A percentile compares a stretch with the other conserved stretches of the same genome.
These are phyloP conservation scores for Hypholoma fasciculare DNA, from an alignment of 768 basidiomycete species.

Conservation along the genomic window DNA sequence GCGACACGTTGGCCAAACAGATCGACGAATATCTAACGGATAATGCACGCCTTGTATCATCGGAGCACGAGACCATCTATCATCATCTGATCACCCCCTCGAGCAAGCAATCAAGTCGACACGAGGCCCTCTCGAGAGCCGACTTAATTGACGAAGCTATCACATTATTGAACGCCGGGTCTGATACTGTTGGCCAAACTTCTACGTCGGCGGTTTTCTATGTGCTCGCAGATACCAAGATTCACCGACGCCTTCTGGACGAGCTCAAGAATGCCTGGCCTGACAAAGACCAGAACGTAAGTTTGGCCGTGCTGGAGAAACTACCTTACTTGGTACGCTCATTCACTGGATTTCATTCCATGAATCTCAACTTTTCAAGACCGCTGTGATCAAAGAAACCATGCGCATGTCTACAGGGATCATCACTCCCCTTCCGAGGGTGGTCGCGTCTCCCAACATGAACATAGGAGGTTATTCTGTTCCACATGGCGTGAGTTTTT, in stretches of 20 bases:
- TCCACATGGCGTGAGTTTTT: conserved; percentile 36
- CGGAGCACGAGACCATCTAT: conserved; percentile 11
- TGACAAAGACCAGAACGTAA: conserved; percentile 23
- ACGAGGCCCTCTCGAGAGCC: conserved; percentile 1
- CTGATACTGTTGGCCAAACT: conserved; percentile 38
- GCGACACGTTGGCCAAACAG: background rate
- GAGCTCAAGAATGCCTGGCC: conserved; percentile 40
- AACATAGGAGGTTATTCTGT: conserved; percentile 33
- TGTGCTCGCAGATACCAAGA: conserved; percentile 28
- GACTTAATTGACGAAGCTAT: conserved; percentile 32
- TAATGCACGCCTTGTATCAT: background rate
- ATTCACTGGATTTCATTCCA: background rate
- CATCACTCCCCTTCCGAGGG: conserved; percentile 40
- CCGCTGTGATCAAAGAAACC: conserved; percentile 48
- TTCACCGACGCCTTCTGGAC: conserved; percentile 25
- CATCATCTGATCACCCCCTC: conserved; percentile 16
- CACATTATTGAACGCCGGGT: conserved; percentile 37
- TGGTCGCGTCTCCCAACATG: conserved; percentile 35
- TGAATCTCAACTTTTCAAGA: conserved; percentile 25
- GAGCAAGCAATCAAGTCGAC: background rate
- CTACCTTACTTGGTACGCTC: conserved; percentile 42
- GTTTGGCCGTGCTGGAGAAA: conserved; percentile 32
- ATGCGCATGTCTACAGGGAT: conserved; percentile 44
- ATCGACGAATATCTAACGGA: background rate
- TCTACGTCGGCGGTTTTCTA: conserved; percentile 38